phyloP scores from a whole-genome alignment of 2,329 filamentous ascomycete species.

The Juglanconis juglandina region DNA sequence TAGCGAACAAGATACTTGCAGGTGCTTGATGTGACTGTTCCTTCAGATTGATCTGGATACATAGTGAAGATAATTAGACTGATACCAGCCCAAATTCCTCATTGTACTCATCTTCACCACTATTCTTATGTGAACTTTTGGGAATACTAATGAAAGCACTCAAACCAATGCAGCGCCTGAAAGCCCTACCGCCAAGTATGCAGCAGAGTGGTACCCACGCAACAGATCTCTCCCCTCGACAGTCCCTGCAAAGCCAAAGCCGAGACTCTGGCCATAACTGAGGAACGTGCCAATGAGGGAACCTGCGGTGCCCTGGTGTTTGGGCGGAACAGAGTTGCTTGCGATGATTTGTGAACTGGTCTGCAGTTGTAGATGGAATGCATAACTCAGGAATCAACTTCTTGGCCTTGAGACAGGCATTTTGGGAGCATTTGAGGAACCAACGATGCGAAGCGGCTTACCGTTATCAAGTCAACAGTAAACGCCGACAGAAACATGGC shows the following conservation, averaged over 20 bases:
- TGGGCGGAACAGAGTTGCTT: slow-evolving; percentile 45
- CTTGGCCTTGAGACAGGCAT: too few species aligned
- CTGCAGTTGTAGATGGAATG: too few species aligned
- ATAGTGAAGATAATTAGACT: too few species aligned
- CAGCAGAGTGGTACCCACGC: neutral
- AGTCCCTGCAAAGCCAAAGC: slow-evolving; percentile 31
- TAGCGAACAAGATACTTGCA: too few species aligned
- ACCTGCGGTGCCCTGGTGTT: slow-evolving; percentile 49
- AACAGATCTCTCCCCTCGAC: slow-evolving; percentile 26
- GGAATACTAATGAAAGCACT: neutral
- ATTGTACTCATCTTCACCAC: too few species aligned
- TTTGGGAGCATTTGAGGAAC: too few species aligned
- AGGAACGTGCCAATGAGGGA: slow-evolving; percentile 42
- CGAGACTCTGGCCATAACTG: slow-evolving; percentile 30
- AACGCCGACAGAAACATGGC: slow-evolving; percentile 32
- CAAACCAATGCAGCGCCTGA: neutral
- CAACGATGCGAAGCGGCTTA: too few species aligned
- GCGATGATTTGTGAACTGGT: slow-evolving; percentile 45
- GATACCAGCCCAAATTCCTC: too few species aligned
- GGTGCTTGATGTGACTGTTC: too few species aligned
- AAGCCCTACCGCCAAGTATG: neutral
- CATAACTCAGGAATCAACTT: too few species aligned
- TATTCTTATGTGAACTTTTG: neutral
- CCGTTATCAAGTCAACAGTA: slow-evolving; percentile 15
- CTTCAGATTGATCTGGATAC: too few species aligned